Evolutionary conservation across 495 filamentous ascomycete species (phyloP).

Genomic region (Oidiodendron maius): DNA sequence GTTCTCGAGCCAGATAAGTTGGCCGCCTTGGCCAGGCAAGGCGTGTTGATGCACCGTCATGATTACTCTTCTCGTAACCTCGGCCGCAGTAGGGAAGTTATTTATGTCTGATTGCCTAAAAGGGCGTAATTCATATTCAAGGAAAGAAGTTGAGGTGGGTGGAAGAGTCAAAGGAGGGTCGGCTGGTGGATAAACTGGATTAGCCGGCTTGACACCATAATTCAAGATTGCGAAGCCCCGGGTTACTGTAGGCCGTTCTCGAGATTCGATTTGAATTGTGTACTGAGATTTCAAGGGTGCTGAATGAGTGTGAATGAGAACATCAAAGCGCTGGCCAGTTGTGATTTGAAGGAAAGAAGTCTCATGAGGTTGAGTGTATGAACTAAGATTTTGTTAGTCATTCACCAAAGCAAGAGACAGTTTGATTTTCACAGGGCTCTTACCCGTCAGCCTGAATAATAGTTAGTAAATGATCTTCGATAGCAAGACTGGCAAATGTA

Average conservation of each 20-base stretch:
- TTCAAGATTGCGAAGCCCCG: conserved; percentile 47
- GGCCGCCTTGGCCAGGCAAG: conserved; percentile 27
- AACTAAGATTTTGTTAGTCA: conserved; percentile 25
- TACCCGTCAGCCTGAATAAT: conserved; percentile 52
- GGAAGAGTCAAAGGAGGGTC: conserved; percentile 33
- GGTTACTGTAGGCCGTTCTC: conserved; percentile 36
- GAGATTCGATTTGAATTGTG: conserved; percentile 48
- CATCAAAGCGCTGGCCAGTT: conserved; percentile 49
- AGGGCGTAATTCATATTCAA: conserved; percentile 49
- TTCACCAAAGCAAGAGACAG: too few species aligned
- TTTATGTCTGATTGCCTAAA: conserved; percentile 18
- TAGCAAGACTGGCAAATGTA: conserved; percentile 39
- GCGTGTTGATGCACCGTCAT: conserved; percentile 39
- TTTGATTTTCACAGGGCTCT: too few species aligned
- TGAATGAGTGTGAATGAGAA: conserved; percentile 41
- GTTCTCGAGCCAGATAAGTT: conserved; percentile 36
- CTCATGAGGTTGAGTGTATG: conserved; percentile 43
- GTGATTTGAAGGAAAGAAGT: conserved; percentile 47
- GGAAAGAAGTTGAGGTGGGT: conserved; percentile 33
- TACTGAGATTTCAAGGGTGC: conserved; percentile 36
- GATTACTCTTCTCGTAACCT: conserved; percentile 48
- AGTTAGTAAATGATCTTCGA: conserved; percentile 39
- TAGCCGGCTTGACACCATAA: conserved; percentile 27
- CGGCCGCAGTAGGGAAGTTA: conserved; percentile 37
- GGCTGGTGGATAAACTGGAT: conserved; percentile 25